phyloP scores from a whole-genome alignment of 2,329 filamentous ascomycete genomes.

The Trichoderma brevicompactum region DNA sequence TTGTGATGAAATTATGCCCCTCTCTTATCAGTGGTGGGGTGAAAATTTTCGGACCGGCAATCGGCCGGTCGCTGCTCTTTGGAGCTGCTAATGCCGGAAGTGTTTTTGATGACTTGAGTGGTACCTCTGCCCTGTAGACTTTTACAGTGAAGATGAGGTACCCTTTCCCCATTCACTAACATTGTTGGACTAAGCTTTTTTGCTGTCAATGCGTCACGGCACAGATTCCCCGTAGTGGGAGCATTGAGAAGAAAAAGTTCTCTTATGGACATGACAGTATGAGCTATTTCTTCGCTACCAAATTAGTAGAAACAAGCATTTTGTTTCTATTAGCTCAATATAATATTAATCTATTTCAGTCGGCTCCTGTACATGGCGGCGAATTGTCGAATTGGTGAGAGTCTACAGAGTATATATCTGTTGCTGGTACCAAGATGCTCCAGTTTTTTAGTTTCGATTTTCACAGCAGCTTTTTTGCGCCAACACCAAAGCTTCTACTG shows the following conservation, averaged over 20 bases:
- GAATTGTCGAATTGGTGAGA: no score
- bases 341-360: not conserved
- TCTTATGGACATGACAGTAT: not conserved
- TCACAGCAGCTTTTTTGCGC: no score
- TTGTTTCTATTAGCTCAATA: not conserved
- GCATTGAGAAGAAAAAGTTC: not conserved
- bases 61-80: constrained; percentile 24
- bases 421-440: no score
- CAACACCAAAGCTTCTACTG: no score
- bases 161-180: constrained; percentile 9
- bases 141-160: not conserved
- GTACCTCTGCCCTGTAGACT: not conserved
- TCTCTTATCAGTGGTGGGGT: constrained; percentile 32
- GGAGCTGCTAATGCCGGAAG: not conserved
- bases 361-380: no score
- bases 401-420: no score
- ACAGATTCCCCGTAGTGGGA: not conserved
- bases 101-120: not conserved
- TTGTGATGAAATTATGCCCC: constrained; percentile 30
- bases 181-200: not conserved
- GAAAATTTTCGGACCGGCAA: constrained; percentile 34
- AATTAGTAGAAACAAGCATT: not conserved
- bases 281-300: not conserved
- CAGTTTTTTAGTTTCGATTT: no score
- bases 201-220: constrained; percentile 9